These are phyloP conservation scores for Cutaneotrichosporon mucoides DNA, from an alignment of 1,284 basidiomycete species.

Conservation along the genomic window DNA sequence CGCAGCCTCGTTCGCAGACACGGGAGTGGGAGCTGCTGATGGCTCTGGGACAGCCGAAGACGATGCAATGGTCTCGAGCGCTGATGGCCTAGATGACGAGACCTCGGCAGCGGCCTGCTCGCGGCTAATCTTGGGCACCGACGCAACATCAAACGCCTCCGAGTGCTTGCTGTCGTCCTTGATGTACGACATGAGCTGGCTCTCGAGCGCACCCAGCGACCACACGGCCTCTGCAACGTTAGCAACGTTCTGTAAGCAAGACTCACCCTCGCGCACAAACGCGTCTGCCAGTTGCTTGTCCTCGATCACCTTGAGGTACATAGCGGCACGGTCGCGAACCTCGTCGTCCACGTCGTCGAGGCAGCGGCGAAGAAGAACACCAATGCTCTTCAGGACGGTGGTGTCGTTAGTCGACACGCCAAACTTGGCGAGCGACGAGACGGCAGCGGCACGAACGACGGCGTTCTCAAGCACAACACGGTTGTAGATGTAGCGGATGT, in stretches of 20 bases:
- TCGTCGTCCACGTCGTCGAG: slow-evolving; percentile 99
- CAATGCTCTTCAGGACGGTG: slow-evolving; percentile 76
- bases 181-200: slow-evolving; percentile 82
- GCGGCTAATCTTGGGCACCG: slow-evolving; percentile 85
- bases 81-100: slow-evolving; percentile 67
- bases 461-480: slow-evolving; percentile 98
- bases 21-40: slow-evolving; percentile 54
- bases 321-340: slow-evolving; percentile 93
- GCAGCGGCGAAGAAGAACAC: slow-evolving; percentile 83
- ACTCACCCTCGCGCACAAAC: slow-evolving; percentile 70
- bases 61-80: slow-evolving; percentile 67
- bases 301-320: slow-evolving; percentile 82
- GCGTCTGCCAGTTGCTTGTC: slow-evolving; percentile 74
- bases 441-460: slow-evolving; percentile 94
- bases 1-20: slow-evolving; percentile 71
- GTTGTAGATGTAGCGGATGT: slow-evolving; percentile 99
- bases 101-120: slow-evolving; percentile 81
- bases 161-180: slow-evolving; percentile 67
- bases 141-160: slow-evolving; percentile 71
- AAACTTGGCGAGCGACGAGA: slow-evolving; percentile 92
- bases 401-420: slow-evolving; percentile 80
- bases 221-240: slow-evolving; percentile 75
- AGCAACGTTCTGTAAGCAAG: too few species aligned
- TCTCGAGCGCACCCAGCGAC: slow-evolving; percentile 78
- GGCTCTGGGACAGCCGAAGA: slow-evolving; percentile 54